phyloP scores from a whole-genome alignment of 768 basidiomycete genomes.

The Kwoniella europaea region DNA sequence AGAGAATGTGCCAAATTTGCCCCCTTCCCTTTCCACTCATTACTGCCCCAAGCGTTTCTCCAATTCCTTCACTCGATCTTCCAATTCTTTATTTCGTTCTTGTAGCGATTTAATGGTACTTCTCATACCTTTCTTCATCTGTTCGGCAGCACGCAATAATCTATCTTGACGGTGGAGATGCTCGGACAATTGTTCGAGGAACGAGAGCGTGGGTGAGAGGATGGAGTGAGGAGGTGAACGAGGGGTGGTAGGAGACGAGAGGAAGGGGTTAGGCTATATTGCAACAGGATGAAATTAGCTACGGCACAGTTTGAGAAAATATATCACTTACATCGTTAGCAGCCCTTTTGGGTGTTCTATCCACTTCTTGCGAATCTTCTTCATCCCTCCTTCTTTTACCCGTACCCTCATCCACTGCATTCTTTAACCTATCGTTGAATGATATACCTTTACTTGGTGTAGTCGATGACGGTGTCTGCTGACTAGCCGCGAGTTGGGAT shows the following conservation, averaged over 20 bases:
- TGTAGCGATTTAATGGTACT: conserved; percentile 37
- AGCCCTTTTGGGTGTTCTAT: conserved; percentile 31
- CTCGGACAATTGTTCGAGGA: conserved; percentile 37
- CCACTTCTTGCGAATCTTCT: background rate
- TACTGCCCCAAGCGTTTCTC: conserved; percentile 12
- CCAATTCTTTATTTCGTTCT: conserved; percentile 36
- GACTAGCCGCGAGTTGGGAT: conserved; percentile 27
- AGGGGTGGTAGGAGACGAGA: conserved; percentile 16
- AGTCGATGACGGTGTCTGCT: conserved; percentile 11
- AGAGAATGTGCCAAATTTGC: background rate
- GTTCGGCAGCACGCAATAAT: conserved; percentile 41
- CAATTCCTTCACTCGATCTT: conserved; percentile 25
- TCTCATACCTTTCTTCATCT: conserved; percentile 45
- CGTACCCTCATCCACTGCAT: conserved; percentile 24
- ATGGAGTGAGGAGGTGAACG: conserved; percentile 28
- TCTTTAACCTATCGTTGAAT: conserved; percentile 29
- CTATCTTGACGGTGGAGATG: conserved; percentile 46
- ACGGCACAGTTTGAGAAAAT: background rate
- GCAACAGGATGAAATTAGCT: background rate
- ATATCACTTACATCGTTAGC: conserved; percentile 1
- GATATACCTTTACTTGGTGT: conserved; percentile 1
- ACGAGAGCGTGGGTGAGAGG: conserved; percentile 31
- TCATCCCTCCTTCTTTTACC: conserved; percentile 37
- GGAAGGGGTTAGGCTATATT: conserved; percentile 12
- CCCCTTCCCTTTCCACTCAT: background rate